Conservation (phyloP, 805 yeast genomes). For the Maudiozyma bulderi region DNA sequence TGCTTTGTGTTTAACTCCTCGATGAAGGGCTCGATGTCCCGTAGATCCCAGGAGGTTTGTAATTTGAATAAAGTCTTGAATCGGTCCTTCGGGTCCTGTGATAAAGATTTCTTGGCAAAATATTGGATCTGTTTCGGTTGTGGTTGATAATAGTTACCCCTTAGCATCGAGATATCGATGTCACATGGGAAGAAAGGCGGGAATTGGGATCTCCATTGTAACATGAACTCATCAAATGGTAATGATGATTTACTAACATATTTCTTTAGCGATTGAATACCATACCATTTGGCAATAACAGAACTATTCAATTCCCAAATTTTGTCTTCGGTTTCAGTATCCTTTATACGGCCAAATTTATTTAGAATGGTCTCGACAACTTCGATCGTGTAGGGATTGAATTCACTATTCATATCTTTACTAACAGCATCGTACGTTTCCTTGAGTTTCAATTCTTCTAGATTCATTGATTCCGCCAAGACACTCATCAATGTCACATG, state of each 20-base stretch:
- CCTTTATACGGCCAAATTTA: slow-evolving; percentile 31
- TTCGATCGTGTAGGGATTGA: slow-evolving; percentile 28
- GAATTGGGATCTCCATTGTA: slow-evolving; percentile 52
- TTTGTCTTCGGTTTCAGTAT: slow-evolving; percentile 13
- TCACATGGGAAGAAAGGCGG: slow-evolving; percentile 57
- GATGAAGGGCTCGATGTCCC: slow-evolving; percentile 55
- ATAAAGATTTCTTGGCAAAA: slow-evolving; percentile 40
- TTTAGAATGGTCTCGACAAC: slow-evolving; percentile 43
- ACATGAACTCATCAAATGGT: slow-evolving; percentile 44
- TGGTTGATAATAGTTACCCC: slow-evolving; percentile 48
- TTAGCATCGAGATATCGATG: slow-evolving; percentile 43
- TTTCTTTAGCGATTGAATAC: slow-evolving; percentile 40
- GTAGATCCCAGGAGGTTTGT: slow-evolving; percentile 52
- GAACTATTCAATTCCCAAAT: slow-evolving; percentile 34
- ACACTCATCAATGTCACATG: slow-evolving; percentile 32
- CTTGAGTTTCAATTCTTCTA: slow-evolving; percentile 23
- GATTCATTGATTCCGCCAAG: slow-evolving; percentile 29
- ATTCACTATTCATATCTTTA: slow-evolving; percentile 26
- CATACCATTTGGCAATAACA: slow-evolving; percentile 52
- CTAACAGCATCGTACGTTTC: slow-evolving; percentile 23
- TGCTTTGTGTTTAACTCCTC: slow-evolving; percentile 47
- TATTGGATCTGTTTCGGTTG: slow-evolving; percentile 43
- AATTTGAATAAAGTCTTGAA: slow-evolving; percentile 43
- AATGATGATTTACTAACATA: slow-evolving; percentile 27
- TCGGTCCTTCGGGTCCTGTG: slow-evolving; percentile 40